A percentile compares a stretch with the other conserved stretches of the same genome.
phyloP scores from a whole-genome alignment of 192 early-diverging fungal species.

The Neocallimastix lanati region DNA sequence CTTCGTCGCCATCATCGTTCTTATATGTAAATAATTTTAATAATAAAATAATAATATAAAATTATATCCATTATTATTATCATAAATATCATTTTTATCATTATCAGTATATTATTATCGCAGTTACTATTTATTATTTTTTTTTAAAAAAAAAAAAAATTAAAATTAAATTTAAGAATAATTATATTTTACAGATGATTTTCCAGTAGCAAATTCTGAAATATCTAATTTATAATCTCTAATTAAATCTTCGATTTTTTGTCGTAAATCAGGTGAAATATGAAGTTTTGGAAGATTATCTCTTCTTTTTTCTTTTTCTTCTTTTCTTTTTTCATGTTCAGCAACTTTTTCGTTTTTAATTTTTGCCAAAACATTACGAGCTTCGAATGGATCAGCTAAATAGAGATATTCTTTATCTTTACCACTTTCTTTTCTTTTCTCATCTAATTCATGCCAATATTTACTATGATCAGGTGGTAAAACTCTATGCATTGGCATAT shows the following conservation, averaged over 20 bases:
- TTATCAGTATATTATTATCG: too few relatives aligned
- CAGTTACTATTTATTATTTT: too few relatives aligned
- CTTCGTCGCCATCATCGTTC: constrained; percentile 10
- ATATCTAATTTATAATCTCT: background rate
- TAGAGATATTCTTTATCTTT: constrained; percentile 30
- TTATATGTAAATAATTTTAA: constrained; percentile 1
- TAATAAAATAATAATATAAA: too few relatives aligned
- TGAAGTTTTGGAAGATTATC: background rate
- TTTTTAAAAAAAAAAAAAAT: background rate
- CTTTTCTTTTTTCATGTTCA: constrained; percentile 6
- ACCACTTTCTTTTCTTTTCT: constrained; percentile 17
- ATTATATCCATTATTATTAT: too few relatives aligned
- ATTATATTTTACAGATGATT: background rate
- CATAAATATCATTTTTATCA: too few relatives aligned
- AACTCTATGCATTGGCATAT: constrained; percentile 45
- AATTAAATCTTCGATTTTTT: background rate
- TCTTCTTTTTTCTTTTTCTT: constrained; percentile 16
- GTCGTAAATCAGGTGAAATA: background rate
- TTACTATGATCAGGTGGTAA: constrained; percentile 55
- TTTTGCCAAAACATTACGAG: constrained; percentile 13
- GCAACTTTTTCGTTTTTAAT: background rate
- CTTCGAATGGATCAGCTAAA: constrained; percentile 59
- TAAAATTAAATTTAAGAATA: background rate
- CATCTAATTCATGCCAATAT: constrained; percentile 53
- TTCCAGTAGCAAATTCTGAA: background rate